Percentiles rank a stretch among this genome's conserved stretches.
These are phyloP conservation scores for Monosporozyma servazzii DNA, from an alignment of 805 yeast genomes.

Conservation along the genomic window DNA sequence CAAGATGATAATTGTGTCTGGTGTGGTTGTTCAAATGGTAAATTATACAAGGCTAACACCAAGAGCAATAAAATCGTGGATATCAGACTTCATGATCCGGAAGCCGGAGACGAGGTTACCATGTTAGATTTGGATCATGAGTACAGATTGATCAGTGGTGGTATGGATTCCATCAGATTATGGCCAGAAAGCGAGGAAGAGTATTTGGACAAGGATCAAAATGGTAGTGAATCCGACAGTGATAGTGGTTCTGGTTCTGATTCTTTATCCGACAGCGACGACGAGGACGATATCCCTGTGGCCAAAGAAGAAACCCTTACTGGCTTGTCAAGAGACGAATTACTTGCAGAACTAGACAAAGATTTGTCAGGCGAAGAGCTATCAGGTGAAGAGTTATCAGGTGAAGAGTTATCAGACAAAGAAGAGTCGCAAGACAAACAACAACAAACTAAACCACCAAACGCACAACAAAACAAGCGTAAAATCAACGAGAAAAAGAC, in stretches of 20 bases:
- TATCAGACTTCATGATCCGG: slow-evolving; percentile 50
- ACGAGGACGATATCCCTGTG: slow-evolving; percentile 18
- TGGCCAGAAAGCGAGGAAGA: slow-evolving; percentile 47
- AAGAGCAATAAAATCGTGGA: slow-evolving; percentile 56
- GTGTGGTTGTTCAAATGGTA: slow-evolving; percentile 77
- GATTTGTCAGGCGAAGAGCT: slow-evolving; percentile 15
- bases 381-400: slow-evolving; percentile 8
- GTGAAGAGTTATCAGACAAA: slow-evolving; percentile 7
- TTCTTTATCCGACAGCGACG: slow-evolving; percentile 7
- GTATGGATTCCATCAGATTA: slow-evolving; percentile 71
- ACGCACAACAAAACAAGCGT: not conserved
- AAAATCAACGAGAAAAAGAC: slow-evolving; percentile 9
- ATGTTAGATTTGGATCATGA: slow-evolving; percentile 71
- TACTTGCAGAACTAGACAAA: slow-evolving; percentile 27
- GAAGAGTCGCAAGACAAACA: too few species aligned
- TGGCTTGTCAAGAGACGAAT: slow-evolving; percentile 24
- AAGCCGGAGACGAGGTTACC: slow-evolving; percentile 58
- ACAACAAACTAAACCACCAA: slow-evolving; percentile 5
- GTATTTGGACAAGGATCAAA: slow-evolving; percentile 12
- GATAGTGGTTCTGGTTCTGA: slow-evolving; percentile 5
- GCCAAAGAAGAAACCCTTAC: slow-evolving; percentile 15
- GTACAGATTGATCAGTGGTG: slow-evolving; percentile 71
- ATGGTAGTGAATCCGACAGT: slow-evolving; percentile 2
- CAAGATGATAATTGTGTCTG: slow-evolving; percentile 47
- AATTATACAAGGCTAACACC: slow-evolving; percentile 56